phyloP scores from a whole-genome alignment of 805 yeast species.

The Myxozyma neglecta region DNA sequence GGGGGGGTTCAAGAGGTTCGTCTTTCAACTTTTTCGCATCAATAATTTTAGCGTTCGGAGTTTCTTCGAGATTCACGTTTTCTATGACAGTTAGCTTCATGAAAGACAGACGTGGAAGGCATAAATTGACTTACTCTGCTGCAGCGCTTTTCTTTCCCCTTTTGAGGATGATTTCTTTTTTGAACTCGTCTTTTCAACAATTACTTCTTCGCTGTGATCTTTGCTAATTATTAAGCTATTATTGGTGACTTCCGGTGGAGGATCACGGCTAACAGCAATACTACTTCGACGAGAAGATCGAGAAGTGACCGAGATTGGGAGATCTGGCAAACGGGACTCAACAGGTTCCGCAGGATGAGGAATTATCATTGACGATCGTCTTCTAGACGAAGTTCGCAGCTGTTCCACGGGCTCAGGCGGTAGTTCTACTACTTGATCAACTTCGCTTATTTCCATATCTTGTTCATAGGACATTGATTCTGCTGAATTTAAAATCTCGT shows the following conservation, averaged over 20 bases:
- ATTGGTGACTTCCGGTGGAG: not conserved
- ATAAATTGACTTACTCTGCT: constrained; percentile 11
- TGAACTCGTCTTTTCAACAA: not conserved
- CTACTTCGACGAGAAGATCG: constrained; percentile 4
- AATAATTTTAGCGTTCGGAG: no score
- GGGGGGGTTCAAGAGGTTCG: not conserved
- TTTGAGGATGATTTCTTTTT: not conserved
- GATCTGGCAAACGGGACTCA: not conserved
- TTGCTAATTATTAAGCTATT: not conserved
- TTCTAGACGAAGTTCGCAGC: not conserved
- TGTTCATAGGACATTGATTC: not conserved
- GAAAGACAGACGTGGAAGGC: not conserved
- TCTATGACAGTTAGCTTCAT: not conserved
- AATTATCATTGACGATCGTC: constrained; percentile 6
- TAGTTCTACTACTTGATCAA: not conserved
- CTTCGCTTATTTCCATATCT: not conserved
- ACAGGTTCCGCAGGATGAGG: not conserved
- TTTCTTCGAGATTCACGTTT: constrained; percentile 9
- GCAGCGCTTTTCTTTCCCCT: constrained; percentile 10
- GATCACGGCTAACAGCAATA: constrained; percentile 1
- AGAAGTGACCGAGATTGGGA: not conserved
- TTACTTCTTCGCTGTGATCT: not conserved
- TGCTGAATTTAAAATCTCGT: not conserved
- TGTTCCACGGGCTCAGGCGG: not conserved
- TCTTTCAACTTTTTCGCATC: not conserved